Percentiles rank a stretch among this genome's conserved stretches.
phyloP scores from a whole-genome alignment of 768 basidiomycete species.

The Leucocoprinus birnbaumii region DNA sequence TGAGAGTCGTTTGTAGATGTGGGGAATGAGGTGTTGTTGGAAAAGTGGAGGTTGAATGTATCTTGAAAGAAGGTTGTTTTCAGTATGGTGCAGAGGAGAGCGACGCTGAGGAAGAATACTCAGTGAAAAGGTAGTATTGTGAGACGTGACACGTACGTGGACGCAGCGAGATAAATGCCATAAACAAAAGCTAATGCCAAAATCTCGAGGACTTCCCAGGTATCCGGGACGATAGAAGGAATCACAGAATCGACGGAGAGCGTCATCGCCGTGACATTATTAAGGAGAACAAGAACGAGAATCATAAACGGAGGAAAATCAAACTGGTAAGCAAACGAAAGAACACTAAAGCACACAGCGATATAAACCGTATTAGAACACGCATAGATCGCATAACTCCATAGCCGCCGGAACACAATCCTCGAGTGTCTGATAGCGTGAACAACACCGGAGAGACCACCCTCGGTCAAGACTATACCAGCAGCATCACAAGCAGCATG shows the following conservation, averaged over 20 bases:
- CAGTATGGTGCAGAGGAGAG: constrained; percentile 79
- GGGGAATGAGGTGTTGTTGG: constrained; percentile 17
- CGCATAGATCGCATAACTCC: constrained; percentile 97
- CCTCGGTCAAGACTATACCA: constrained; percentile 97
- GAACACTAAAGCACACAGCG: constrained; percentile 94
- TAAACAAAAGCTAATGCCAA: constrained; percentile 95
- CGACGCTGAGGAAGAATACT: constrained; percentile 45
- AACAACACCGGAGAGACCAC: constrained; percentile 98
- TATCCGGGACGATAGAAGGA: constrained; percentile 91
- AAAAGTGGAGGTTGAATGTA: constrained; percentile 73
- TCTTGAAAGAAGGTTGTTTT: constrained; percentile 88
- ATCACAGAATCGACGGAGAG: constrained; percentile 94
- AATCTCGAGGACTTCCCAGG: constrained; percentile 95
- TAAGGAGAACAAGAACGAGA: constrained; percentile 93
- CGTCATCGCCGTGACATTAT: constrained; percentile 99
- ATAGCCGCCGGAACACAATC: constrained; percentile 99
- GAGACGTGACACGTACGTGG: constrained; percentile 57
- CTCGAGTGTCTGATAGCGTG: constrained; percentile 98
- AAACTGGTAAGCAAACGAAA: constrained; percentile 95
- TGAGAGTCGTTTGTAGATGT: constrained; percentile 58
- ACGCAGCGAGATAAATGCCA: constrained; percentile 88
- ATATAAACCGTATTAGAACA: constrained; percentile 98
- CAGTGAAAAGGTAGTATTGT: constrained; percentile 3
- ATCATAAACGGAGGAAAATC: constrained; percentile 99
- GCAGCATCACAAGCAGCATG: constrained; percentile 98